Percentiles rank a stretch among this genome's conserved stretches.
These are phyloP conservation scores for Onygena corvina DNA, from an alignment of 2,329 filamentous ascomycete species.

Conservation along the genomic window DNA sequence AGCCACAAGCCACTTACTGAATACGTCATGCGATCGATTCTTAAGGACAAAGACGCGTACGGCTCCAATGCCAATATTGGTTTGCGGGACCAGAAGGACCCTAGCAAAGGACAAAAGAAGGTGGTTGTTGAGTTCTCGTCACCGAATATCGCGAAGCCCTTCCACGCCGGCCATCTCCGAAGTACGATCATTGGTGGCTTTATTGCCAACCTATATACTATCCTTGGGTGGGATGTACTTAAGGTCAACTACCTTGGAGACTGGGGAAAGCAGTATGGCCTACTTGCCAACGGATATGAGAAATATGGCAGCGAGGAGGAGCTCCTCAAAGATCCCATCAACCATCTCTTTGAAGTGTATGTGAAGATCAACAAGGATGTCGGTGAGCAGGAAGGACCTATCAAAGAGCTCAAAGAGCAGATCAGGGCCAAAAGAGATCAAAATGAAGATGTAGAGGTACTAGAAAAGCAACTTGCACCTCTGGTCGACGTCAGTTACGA, in stretches of 20 bases:
- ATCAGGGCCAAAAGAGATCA: conserved; percentile 39
- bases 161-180: conserved; percentile 53
- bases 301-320: conserved; percentile 50
- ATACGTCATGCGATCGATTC: conserved; percentile 48
- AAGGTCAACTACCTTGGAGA: conserved; percentile 57
- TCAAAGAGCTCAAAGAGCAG: conserved; percentile 43
- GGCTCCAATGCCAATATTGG: conserved; percentile 50
- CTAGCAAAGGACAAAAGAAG: conserved; percentile 45
- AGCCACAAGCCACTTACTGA: conserved; percentile 45
- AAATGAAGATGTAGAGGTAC: conserved; percentile 36
- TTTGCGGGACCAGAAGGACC: conserved; percentile 46
- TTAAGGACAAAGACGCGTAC: conserved; percentile 44
- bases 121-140: conserved; percentile 55
- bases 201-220: conserved; percentile 49
- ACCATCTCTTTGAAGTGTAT: conserved; percentile 55
- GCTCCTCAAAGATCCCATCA: conserved; percentile 49
- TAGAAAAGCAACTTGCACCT: conserved; percentile 39
- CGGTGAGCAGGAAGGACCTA: conserved; percentile 44
- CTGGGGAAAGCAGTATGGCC: conserved; percentile 57
- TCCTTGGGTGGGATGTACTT: conserved; percentile 50
- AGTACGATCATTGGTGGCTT: conserved; percentile 58
- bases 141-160: conserved; percentile 56
- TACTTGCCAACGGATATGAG: conserved; percentile 51
- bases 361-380: conserved; percentile 51
- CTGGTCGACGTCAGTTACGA: conserved; percentile 44